phyloP scores from a whole-genome alignment of 129 eudicot species.

The Pulicaria dysenterica region DNA sequence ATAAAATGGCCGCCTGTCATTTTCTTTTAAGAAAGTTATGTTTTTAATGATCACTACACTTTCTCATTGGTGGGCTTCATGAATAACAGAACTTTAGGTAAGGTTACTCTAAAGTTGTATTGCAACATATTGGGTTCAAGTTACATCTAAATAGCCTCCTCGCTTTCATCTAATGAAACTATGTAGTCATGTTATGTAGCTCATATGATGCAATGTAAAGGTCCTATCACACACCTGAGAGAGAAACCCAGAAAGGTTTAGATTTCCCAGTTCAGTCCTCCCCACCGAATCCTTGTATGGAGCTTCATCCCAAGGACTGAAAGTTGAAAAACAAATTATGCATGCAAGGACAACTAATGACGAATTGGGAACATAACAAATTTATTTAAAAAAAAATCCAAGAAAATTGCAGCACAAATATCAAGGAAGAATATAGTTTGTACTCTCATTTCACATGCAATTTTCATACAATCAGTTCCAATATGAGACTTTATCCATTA shows the following conservation, averaged over 20 bases:
- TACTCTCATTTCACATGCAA: conserved; percentile 8
- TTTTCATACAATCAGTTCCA: conserved; percentile 21
- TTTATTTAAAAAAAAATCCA: background rate
- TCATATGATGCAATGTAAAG: conserved; percentile 16
- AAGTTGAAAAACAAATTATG: conserved; percentile 25
- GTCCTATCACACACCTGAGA: conserved; percentile 60
- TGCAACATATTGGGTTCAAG: background rate
- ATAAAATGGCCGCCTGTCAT: background rate
- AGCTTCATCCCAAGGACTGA: conserved; percentile 85
- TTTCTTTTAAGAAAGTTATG: conserved; percentile 10
- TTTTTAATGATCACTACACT: background rate
- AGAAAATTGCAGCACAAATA: conserved; percentile 18
- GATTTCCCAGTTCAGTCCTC: conserved; percentile 65
- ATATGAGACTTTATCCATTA: background rate
- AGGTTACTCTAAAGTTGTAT: background rate
- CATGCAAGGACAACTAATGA: conserved; percentile 17
- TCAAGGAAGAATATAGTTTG: conserved; percentile 15
- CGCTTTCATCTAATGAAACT: conserved; percentile 1
- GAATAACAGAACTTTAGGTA: conserved; percentile 2
- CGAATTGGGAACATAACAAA: background rate
- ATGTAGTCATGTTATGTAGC: conserved; percentile 24
- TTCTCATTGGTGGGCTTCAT: background rate
- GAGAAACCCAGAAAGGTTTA: conserved; percentile 73
- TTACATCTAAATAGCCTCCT: background rate
- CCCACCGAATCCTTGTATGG: conserved; percentile 79